Evolutionary conservation across 164 flowering plant genomes (phyloP).

Genomic region (Dillenia suffruticosa): DNA sequence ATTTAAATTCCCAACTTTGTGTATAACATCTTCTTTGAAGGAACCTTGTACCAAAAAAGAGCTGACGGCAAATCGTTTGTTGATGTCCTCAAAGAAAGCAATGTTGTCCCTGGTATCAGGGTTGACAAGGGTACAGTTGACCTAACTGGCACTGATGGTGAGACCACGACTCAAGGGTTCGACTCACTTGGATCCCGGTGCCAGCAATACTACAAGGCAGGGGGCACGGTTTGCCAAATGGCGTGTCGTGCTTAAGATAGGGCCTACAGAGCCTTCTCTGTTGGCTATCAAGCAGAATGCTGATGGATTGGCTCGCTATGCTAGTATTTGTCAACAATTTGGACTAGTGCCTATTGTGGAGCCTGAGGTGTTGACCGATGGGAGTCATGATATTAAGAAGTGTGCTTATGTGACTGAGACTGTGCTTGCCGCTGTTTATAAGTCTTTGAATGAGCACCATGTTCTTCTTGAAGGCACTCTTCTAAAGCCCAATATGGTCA

Average conservation of each 20-base stretch:
- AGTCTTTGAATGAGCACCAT: slow-evolving; percentile 84
- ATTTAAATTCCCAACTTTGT: no score
- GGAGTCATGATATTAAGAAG: slow-evolving; percentile 56
- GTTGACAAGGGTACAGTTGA: slow-evolving; percentile 83
- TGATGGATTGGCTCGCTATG: slow-evolving; percentile 78
- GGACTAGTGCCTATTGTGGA: slow-evolving; percentile 87
- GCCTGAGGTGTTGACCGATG: slow-evolving; percentile 77
- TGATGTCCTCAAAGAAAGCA: slow-evolving; percentile 56
- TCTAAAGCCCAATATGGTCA: slow-evolving; percentile 86
- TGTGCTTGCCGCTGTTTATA: slow-evolving; percentile 74
- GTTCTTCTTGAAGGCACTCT: slow-evolving; percentile 83
- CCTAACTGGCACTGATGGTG: slow-evolving; percentile 72
- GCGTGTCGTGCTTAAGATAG: slow-evolving; percentile 87
- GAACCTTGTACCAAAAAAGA: slow-evolving; percentile 75
- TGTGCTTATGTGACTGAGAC: slow-evolving; percentile 74
- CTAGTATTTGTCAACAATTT: slow-evolving; percentile 81
- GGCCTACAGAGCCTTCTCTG: slow-evolving; percentile 63
- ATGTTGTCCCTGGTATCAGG: slow-evolving; percentile 78
- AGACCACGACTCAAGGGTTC: slow-evolving; percentile 79
- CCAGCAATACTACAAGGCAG: slow-evolving; percentile 73
- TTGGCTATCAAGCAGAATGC: slow-evolving; percentile 72
- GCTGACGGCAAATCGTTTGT: slow-evolving; percentile 68
- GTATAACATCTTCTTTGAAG: slow-evolving; percentile 81
- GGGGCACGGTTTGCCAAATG: slow-evolving; percentile 88
- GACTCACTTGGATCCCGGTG: slow-evolving; percentile 68